These are phyloP conservation scores for Solanum etuberosum DNA, from an alignment of 257 asterid genomes.

Conservation along the genomic window DNA sequence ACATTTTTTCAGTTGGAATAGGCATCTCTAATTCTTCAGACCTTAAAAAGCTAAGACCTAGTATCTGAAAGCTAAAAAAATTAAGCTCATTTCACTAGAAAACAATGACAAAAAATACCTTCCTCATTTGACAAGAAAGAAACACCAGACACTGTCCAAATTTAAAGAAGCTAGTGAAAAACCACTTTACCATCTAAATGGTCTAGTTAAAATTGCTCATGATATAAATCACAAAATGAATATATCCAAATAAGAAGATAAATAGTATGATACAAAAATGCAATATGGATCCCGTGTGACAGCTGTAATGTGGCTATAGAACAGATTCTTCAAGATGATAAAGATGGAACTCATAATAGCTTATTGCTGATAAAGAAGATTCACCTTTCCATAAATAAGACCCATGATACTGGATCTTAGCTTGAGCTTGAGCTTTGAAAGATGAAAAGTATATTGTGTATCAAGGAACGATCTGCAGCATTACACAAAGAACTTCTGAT, in stretches of 20 bases:
- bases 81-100: background rate
- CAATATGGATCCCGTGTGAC: background rate
- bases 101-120: background rate
- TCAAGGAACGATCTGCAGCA: constrained; percentile 89
- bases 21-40: background rate
- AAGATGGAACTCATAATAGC: background rate
- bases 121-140: background rate
- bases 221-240: background rate
- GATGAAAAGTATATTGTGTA: constrained; percentile 77
- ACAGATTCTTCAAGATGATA: background rate
- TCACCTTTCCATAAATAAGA: constrained; percentile 75
- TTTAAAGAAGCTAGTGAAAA: background rate
- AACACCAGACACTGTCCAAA: background rate
- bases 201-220: background rate
- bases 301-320: background rate
- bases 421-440: constrained; percentile 73
- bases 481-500: background rate
- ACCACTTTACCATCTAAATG: background rate
- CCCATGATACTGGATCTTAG: constrained; percentile 88
- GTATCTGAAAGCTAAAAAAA: background rate
- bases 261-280: background rate
- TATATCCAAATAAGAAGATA: background rate
- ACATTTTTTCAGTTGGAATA: background rate
- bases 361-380: background rate
- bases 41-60: background rate